Base-by-base conservation (phyloP, 495 filamentous ascomycete species). In the Talaromyces liani region DNA sequence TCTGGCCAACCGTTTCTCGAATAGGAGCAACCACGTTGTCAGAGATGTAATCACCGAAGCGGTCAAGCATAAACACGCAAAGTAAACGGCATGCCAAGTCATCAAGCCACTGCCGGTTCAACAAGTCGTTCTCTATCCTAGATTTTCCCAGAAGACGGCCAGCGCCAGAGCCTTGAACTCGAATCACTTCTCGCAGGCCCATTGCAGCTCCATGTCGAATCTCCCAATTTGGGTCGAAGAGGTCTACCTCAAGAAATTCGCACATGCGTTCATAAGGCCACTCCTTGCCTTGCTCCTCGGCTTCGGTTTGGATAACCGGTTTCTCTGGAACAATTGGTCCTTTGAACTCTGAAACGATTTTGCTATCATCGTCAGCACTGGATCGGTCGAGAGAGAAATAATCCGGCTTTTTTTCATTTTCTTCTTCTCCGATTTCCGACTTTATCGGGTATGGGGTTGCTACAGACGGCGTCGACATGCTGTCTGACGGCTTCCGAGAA, bases 11-110 rank as follows among this genome's bases (percentile, higher is more conserved):
- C 0, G 94, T 97, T 75, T 98, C 94, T 65, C 94, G 82, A 64
- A 98, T 96, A 1, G 94, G 94, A 2, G 94, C 94, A 41, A 98
- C 91, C 5, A 94, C 95, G 62, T 90, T 98, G 72, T 98, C 94
- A 6, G 93, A 96, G 62, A 95, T 92, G 75, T 97, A 98, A 72
- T 98, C 94, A 56, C 92, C 96, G 68, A 98, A 98, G 58, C 92
- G 86, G 75, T 98, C 94, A 1, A 98, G 85, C 88, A 98, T 97
- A 65, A 98, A 88, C 58, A 98, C 92, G 72, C 91, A 96, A 70
- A 91, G 90, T 25, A 98, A 79, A 34, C 92, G 88, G 70, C 93
- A 97, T 16, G 93, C 91, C 41, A 98, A 80, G 68, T 98, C 94
- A 70, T 97, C 91, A 16, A 97, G 80, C 91, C 91, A 98, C 72